Conservation (phyloP, 192 early-diverging fungal species). For the Backusella mclennaniae region DNA sequence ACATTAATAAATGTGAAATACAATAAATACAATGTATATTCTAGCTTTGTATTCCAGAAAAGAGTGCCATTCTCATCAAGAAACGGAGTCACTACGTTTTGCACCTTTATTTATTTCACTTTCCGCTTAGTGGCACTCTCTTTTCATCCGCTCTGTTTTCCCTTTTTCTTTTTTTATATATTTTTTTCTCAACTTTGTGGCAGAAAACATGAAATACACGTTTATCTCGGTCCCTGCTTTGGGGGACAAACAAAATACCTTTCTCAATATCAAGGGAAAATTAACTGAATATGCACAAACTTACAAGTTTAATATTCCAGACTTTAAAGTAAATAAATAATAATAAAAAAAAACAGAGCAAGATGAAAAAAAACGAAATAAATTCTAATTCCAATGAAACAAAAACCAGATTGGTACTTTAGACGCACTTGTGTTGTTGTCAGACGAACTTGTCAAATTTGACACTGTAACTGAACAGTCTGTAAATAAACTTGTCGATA, state of each 20-base stretch:
- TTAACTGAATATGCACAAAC: slow-evolving; percentile 78
- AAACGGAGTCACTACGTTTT: slow-evolving; percentile 6
- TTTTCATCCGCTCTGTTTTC: neutral
- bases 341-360: neutral
- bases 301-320: slow-evolving; percentile 82
- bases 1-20: neutral
- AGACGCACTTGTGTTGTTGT: slow-evolving; percentile 88
- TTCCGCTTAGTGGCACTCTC: neutral
- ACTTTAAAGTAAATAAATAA: slow-evolving; percentile 74
- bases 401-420: slow-evolving; percentile 85
- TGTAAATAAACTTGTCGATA: slow-evolving; percentile 82
- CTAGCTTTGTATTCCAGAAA: neutral
- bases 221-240: slow-evolving; percentile 87
- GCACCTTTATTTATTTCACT: neutral
- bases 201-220: slow-evolving; percentile 47
- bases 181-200: neutral
- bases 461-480: slow-evolving; percentile 78
- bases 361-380: neutral
- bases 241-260: slow-evolving; percentile 69
- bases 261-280: slow-evolving; percentile 73
- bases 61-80: neutral
- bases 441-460: slow-evolving; percentile 90
- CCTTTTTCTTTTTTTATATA: neutral
- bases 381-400: neutral
- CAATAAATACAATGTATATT: neutral